A percentile compares a stretch with the other conserved stretches of the same genome.
Evolutionary conservation across 2,329 filamentous ascomycete genomes (phyloP).

Genomic region (Eutypella sp.): DNA sequence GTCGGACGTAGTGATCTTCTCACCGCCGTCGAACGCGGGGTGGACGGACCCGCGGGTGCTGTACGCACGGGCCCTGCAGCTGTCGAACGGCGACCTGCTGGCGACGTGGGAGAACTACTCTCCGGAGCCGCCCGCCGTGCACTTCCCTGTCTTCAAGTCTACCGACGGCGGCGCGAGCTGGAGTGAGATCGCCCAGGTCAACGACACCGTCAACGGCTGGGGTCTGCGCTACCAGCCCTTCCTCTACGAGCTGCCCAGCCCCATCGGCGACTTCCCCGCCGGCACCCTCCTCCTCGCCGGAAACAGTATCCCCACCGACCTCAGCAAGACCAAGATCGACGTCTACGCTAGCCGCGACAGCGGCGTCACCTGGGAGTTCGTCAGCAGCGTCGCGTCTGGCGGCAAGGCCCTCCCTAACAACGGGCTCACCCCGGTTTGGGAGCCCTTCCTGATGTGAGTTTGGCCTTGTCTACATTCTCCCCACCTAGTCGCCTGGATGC

Average conservation of each 20-base stretch:
- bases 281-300: conserved; percentile 60
- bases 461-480: background rate
- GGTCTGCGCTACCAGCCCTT: conserved; percentile 65
- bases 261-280: conserved; percentile 50
- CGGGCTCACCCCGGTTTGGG: conserved; percentile 64
- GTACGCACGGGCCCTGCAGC: conserved; percentile 37
- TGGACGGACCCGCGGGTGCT: conserved; percentile 38
- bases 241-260: conserved; percentile 55
- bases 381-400: conserved; percentile 58
- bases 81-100: conserved; percentile 39
- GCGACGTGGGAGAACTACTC: conserved; percentile 52
- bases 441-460: conserved; percentile 55
- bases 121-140: conserved; percentile 47
- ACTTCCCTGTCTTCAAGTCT: conserved; percentile 49
- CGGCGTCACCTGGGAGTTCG: conserved; percentile 60
- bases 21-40: conserved; percentile 30
- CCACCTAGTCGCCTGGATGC: background rate
- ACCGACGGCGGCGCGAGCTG: conserved; percentile 52
- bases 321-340: conserved; percentile 61
- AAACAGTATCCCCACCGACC: conserved; percentile 52
- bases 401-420: conserved; percentile 56
- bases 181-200: conserved; percentile 56
- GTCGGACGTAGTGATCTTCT: conserved; percentile 25
- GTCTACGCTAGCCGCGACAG: conserved; percentile 59
- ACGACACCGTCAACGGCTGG: conserved; percentile 58